These are phyloP conservation scores for Ophiostoma australiae DNA, from an alignment of 2,329 filamentous ascomycete species.

Conservation along the genomic window DNA sequence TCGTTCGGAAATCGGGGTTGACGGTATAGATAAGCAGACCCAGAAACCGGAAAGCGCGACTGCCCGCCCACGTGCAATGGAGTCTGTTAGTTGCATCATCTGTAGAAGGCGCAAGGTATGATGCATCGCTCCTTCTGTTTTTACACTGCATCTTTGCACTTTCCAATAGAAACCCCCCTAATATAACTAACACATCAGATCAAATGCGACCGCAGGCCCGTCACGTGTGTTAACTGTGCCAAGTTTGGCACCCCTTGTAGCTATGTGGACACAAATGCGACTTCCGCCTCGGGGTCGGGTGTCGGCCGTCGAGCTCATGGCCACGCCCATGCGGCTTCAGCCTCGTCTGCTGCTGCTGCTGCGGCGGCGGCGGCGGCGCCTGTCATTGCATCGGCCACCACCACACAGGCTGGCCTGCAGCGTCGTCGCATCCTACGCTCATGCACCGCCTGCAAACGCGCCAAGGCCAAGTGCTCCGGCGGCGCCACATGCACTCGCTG, in stretches of 20 bases:
- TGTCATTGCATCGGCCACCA: not conserved
- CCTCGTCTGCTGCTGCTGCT: not conserved
- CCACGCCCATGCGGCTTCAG: not conserved
- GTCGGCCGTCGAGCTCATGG: conserved; percentile 14
- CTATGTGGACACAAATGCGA: conserved; percentile 21
- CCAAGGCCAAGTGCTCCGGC: conserved; percentile 49
- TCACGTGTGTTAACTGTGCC: conserved; percentile 22
- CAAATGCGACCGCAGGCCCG: conserved; percentile 22
- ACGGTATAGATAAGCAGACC: not conserved
- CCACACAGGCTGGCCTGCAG: conserved; percentile 21
- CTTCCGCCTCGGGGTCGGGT: conserved; percentile 19
- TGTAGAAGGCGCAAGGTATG: conserved; percentile 23
- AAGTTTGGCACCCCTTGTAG: conserved; percentile 23
- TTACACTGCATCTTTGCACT: not conserved
- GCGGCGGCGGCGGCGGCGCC: not conserved
- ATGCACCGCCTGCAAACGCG: conserved; percentile 55
- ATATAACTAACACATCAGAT: conserved; percentile 13
- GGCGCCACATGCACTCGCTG: conserved; percentile 28
- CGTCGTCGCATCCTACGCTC: conserved; percentile 34
- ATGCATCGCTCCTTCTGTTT: not conserved
- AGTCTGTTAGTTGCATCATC: conserved; percentile 31
- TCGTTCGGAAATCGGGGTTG: not conserved
- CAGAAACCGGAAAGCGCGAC: not conserved
- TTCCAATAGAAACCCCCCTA: not conserved
- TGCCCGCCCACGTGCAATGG: conserved; percentile 6